Percentiles rank a stretch among this genome's conserved stretches.
Evolutionary conservation across 2,329 filamentous ascomycete species (phyloP).

Genomic region (Hymenoscyphus linearis): DNA sequence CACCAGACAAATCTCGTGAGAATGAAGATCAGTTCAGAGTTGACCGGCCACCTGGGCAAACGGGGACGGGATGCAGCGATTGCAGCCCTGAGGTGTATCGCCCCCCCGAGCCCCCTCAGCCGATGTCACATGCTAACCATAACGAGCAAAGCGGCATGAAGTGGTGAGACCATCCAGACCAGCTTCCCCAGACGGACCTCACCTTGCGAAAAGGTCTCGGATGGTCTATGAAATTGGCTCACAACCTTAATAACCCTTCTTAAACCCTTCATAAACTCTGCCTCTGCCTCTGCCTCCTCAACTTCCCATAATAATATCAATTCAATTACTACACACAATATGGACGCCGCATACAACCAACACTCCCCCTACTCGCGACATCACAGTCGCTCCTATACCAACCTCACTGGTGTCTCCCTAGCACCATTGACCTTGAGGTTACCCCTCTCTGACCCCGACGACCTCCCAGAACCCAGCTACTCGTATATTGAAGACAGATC

Average conservation of each 20-base stretch:
- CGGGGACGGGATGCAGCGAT: too few species aligned
- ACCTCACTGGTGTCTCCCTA: slow-evolving; percentile 55
- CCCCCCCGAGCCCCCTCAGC: too few species aligned
- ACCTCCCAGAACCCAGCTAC: slow-evolving; percentile 35
- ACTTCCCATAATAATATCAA: background rate
- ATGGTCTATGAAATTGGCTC: background rate
- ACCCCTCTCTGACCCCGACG: slow-evolving; percentile 50
- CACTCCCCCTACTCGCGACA: slow-evolving; percentile 52
- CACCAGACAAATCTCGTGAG: too few species aligned
- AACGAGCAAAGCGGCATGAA: background rate
- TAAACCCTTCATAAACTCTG: background rate
- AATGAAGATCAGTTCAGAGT: background rate
- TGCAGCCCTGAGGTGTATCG: too few species aligned
- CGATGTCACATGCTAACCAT: background rate
- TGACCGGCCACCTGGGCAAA: too few species aligned
- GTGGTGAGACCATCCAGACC: background rate
- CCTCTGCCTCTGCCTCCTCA: background rate
- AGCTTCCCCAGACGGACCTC: background rate
- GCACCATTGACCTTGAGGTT: slow-evolving; percentile 60
- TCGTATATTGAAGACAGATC: slow-evolving; percentile 60
- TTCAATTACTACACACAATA: background rate
- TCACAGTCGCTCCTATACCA: slow-evolving; percentile 53
- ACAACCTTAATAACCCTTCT: background rate
- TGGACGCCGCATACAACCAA: slow-evolving; percentile 45
- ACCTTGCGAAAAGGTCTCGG: too few species aligned